Percentiles rank a stretch among this genome's conserved stretches.
These are phyloP conservation scores for Echites panduratus DNA, from an alignment of 257 asterid genomes.

Conservation along the genomic window DNA sequence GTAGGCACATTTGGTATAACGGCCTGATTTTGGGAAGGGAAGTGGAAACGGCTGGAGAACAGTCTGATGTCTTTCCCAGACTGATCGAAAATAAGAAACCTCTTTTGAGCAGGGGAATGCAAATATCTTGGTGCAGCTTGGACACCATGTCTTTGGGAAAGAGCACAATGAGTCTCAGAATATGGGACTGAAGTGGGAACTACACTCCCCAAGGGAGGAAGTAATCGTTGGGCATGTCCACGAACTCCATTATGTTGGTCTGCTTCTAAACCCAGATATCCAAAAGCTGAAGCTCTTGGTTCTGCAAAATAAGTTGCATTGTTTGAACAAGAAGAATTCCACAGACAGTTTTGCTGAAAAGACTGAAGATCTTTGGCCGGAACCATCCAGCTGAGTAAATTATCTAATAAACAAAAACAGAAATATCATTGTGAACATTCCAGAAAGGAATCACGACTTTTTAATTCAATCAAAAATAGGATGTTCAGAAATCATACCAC, in stretches of 20 bases:
- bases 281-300: constrained; percentile 29
- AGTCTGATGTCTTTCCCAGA: constrained; percentile 54
- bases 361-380: constrained; percentile 36
- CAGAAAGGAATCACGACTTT: constrained; percentile 21
- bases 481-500: constrained; percentile 42
- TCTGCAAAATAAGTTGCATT: constrained; percentile 28
- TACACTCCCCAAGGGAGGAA: constrained; percentile 20
- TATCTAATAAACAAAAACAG: constrained; percentile 33
- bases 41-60: constrained; percentile 37
- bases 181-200: constrained; percentile 21
- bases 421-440: constrained; percentile 13
- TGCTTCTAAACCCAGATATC: constrained; percentile 23
- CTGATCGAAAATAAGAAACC: constrained; percentile 62
- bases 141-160: constrained; percentile 24
- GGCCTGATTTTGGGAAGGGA: constrained; percentile 25
- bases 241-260: constrained; percentile 26
- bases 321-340: constrained; percentile 37
- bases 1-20: constrained; percentile 23
- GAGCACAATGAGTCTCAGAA: constrained; percentile 23
- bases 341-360: constrained; percentile 42
- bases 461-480: constrained; percentile 9
- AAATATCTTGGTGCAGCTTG: constrained; percentile 24
- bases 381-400: constrained; percentile 43
- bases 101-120: constrained; percentile 32
- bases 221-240: constrained; percentile 20